Evolutionary conservation across 768 basidiomycete genomes (phyloP).

Genomic region (Gloeopeniophorella convolvens): DNA sequence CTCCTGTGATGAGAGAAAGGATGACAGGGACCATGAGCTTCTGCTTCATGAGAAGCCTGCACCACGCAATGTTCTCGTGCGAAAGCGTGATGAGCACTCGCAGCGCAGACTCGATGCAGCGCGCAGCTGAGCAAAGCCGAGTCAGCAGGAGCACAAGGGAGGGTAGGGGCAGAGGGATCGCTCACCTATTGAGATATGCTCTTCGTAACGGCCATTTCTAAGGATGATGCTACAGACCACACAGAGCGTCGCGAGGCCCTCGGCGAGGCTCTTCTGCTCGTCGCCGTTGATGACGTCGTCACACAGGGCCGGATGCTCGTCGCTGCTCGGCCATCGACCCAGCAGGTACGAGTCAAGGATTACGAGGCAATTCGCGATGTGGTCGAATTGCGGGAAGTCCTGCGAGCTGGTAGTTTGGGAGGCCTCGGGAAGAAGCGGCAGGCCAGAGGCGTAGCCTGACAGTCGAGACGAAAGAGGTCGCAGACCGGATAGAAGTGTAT

Average conservation of each 20-base stretch:
- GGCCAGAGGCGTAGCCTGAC: constrained; percentile 35
- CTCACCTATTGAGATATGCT: constrained; percentile 11
- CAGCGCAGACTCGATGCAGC: constrained; percentile 50
- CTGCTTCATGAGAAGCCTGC: constrained; percentile 41
- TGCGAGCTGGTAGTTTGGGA: constrained; percentile 12
- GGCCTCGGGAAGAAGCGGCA: constrained; percentile 32
- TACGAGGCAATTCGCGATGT: constrained; percentile 48
- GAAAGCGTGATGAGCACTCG: constrained; percentile 69
- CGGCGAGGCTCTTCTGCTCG: constrained; percentile 39
- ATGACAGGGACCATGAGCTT: constrained; percentile 41
- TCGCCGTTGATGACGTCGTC: constrained; percentile 29
- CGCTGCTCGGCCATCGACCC: constrained; percentile 42
- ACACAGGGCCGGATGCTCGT: constrained; percentile 20
- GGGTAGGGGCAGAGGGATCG: background rate
- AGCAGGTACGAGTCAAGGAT: constrained; percentile 60
- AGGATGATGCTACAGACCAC: constrained; percentile 39
- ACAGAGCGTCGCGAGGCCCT: constrained; percentile 46
- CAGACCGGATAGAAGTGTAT: constrained; percentile 33
- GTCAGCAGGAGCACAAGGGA: constrained; percentile 6
- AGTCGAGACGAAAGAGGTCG: constrained; percentile 34
- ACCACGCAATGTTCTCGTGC: constrained; percentile 56
- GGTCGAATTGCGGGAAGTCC: constrained; percentile 35
- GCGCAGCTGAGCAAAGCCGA: constrained; percentile 28
- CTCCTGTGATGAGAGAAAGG: constrained; percentile 39
- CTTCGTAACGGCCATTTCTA: constrained; percentile 22